phyloP scores from a whole-genome alignment of 495 filamentous ascomycete genomes.

The Pseudomonodictys pantanalensis region DNA sequence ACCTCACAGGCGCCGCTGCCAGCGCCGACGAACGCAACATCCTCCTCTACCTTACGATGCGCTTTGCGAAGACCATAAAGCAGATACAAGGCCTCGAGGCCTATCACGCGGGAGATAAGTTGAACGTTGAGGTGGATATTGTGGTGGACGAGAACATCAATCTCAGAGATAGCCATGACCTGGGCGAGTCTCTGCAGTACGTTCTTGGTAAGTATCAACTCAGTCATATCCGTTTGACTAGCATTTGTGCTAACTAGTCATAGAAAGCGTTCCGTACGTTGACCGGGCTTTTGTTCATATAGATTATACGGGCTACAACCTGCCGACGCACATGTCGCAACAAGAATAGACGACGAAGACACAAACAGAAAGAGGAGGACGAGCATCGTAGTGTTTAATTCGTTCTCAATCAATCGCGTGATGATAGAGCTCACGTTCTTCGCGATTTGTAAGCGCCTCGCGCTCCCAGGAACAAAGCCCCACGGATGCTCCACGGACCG shows the following conservation, averaged over 20 bases:
- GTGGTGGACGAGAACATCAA: slow-evolving; percentile 77
- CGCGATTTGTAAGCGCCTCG: too few species aligned
- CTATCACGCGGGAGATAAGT: slow-evolving; percentile 84
- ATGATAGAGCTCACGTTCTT: too few species aligned
- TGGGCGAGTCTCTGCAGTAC: slow-evolving; percentile 86
- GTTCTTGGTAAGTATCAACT: slow-evolving; percentile 60
- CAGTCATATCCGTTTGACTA: background rate
- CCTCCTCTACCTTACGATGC: slow-evolving; percentile 87
- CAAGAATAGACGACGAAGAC: slow-evolving; percentile 41
- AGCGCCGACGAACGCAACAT: slow-evolving; percentile 78
- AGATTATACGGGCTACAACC: slow-evolving; percentile 77
- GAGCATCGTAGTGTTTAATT: background rate
- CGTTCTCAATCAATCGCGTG: too few species aligned
- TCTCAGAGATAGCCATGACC: slow-evolving; percentile 81
- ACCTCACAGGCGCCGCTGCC: slow-evolving; percentile 78
- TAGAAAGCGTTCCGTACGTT: slow-evolving; percentile 65
- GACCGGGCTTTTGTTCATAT: slow-evolving; percentile 73
- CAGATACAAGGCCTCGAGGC: slow-evolving; percentile 86
- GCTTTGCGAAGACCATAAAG: slow-evolving; percentile 83
- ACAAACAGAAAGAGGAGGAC: background rate
- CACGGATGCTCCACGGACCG: too few species aligned
- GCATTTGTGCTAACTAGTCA: background rate
- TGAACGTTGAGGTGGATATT: slow-evolving; percentile 82
- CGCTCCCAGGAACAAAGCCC: too few species aligned
- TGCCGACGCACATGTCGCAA: slow-evolving; percentile 84